Conservation (phyloP, 768 basidiomycete genomes). For the Phanerochaete sordida region DNA sequence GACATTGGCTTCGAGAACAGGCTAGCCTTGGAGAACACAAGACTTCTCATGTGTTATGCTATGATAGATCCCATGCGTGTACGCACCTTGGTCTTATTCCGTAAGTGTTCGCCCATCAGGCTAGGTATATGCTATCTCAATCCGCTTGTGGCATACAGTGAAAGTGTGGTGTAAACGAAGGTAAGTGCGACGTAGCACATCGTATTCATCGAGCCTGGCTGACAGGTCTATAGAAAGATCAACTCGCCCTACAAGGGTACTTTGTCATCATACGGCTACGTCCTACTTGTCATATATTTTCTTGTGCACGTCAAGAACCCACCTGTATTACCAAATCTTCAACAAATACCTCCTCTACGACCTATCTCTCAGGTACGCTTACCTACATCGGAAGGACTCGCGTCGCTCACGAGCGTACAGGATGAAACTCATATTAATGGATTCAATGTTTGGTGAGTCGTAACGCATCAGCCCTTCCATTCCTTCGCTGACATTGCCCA, state of each 20-base stretch:
- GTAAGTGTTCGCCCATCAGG: slow-evolving; percentile 50
- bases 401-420: slow-evolving; percentile 33
- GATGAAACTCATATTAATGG: slow-evolving; percentile 80
- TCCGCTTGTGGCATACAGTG: slow-evolving; percentile 45
- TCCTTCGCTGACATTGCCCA: slow-evolving; percentile 23
- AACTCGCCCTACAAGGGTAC: slow-evolving; percentile 98
- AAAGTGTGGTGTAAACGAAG: slow-evolving; percentile 99
- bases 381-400: too few species aligned
- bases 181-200: slow-evolving; percentile 31
- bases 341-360: slow-evolving; percentile 89
- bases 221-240: slow-evolving; percentile 68
- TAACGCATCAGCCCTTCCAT: not conserved
- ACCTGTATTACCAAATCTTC: slow-evolving; percentile 92
- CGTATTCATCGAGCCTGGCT: not conserved
- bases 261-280: slow-evolving; percentile 95
- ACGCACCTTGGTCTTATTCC: slow-evolving; percentile 90
- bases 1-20: slow-evolving; percentile 99
- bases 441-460: slow-evolving; percentile 71
- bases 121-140: not conserved
- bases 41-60: slow-evolving; percentile 94
- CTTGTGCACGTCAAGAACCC: slow-evolving; percentile 97
- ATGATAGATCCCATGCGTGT: slow-evolving; percentile 94
- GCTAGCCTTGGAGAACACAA: slow-evolving; percentile 94
- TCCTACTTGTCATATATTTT: slow-evolving; percentile 96
- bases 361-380: slow-evolving; percentile 83